Percentiles rank a stretch among this genome's conserved stretches.
These are phyloP conservation scores for Fusarium pseudonygamai DNA, from an alignment of 2,329 filamentous ascomycete genomes.

Conservation along the genomic window DNA sequence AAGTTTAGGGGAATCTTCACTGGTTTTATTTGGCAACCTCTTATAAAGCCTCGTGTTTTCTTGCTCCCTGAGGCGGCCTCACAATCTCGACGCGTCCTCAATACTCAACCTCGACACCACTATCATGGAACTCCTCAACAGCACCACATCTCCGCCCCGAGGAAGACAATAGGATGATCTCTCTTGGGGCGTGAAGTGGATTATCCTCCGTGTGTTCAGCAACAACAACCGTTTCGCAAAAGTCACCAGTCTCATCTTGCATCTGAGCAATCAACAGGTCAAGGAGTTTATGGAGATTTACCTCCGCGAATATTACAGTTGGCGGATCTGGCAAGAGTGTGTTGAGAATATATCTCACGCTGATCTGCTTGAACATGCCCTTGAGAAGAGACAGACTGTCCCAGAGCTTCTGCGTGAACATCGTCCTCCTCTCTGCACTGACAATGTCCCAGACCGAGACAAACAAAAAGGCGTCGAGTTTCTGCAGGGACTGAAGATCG, in stretches of 20 bases:
- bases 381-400: conserved; percentile 7
- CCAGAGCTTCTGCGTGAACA: conserved; percentile 17
- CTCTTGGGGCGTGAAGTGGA: conserved; percentile 39
- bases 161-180: conserved; percentile 37
- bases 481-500: conserved; percentile 11
- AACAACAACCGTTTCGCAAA: conserved; percentile 34
- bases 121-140: background rate
- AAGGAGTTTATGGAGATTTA: conserved; percentile 38
- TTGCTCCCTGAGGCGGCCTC: too few relatives aligned
- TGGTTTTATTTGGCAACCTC: too few relatives aligned
- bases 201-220: conserved; percentile 38
- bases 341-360: conserved; percentile 19
- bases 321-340: conserved; percentile 31
- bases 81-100: background rate
- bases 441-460: conserved; percentile 29
- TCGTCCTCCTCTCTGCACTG: conserved; percentile 40
- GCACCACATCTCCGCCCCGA: background rate
- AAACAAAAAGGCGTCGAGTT: conserved; percentile 31
- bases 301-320: conserved; percentile 26
- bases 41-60: too few relatives aligned
- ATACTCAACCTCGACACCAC: background rate
- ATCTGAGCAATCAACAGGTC: conserved; percentile 33
- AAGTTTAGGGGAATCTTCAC: too few relatives aligned
- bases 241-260: conserved; percentile 23
- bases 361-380: conserved; percentile 11